Conservation (phyloP, 2,329 filamentous ascomycete genomes). For the Stachybotrys chlorohalonatus region DNA sequence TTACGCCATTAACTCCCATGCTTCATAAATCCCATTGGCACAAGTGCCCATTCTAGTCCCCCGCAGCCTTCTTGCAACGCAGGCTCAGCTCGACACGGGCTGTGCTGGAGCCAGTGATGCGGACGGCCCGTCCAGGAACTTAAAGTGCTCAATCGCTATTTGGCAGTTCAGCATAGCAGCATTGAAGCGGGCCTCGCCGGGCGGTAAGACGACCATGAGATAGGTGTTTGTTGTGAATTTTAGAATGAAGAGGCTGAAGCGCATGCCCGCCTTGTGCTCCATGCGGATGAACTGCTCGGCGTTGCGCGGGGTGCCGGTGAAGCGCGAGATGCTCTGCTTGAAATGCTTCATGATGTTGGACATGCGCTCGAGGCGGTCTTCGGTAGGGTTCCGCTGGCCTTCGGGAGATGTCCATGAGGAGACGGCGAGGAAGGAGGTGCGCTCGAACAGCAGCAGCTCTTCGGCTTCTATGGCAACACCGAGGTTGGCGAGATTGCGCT, state of each 20-base stretch:
- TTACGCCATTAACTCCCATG: neutral
- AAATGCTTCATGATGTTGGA: constrained; percentile 98
- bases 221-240: constrained; percentile 98
- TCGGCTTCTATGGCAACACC: constrained; percentile 84
- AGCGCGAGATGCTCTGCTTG: constrained; percentile 74
- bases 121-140: constrained; percentile 47
- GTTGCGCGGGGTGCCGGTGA: constrained; percentile 71
- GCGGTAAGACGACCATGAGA: constrained; percentile 82
- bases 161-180: constrained; percentile 83
- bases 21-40: neutral
- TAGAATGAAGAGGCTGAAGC: constrained; percentile 89
- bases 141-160: constrained; percentile 76
- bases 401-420: constrained; percentile 75
- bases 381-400: constrained; percentile 74
- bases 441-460: constrained; percentile 89
- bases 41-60: neutral
- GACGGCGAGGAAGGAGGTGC: constrained; percentile 94
- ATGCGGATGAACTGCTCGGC: constrained; percentile 74
- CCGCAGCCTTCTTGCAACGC: neutral
- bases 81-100: neutral
- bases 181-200: constrained; percentile 86
- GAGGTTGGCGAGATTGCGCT: constrained; percentile 73
- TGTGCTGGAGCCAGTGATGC: constrained; percentile 2
- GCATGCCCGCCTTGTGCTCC: constrained; percentile 65
- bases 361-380: constrained; percentile 86